Evolutionary conservation across 768 basidiomycete species (phyloP), one percentile per base, ranked within the genome.

Genomic region (Amylocystis lapponica): DNA sequence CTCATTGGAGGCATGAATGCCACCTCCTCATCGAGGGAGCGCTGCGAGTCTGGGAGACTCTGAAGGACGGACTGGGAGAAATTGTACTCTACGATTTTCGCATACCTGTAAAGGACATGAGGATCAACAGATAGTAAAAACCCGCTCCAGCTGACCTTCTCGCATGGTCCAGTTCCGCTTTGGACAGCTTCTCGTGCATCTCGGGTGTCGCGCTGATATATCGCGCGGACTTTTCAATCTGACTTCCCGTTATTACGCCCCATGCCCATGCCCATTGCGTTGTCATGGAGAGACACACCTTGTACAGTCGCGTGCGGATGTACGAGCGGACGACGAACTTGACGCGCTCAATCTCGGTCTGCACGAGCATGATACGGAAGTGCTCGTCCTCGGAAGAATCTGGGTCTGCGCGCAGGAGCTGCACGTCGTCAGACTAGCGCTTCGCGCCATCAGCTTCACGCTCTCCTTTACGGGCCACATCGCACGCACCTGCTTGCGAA

Each of bases 281-380:
- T n/a, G n/a, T n/a, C n/a, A n/a, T n/a, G n/a, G 20, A 34, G 19
- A 29, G 17, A 44, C 68, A 33, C 48, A 86, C 93, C 77, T 97
- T 97, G 70, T 75, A 81, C 39, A 95, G 62, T 46, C 93, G 72
- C 22, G 86, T 89, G 19, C 94, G 76, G 4, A 95, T 75, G 60
- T 95, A 97, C 2, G 90, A 89, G 45, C 93, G 69, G 20, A 96
- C 79, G 43, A 95, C 78, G 57, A 92, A 97, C 64, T 92, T 94
- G 54, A 91, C 88, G 31, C 94, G 79, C 59, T 97, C 93, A 52
- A 95, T 79, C 64, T 97, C 93, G 0, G 90, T 94, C 65, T 94
- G 90, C 0, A 89, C 93, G 41, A 97, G 82, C 72, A 91, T 84
- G 26, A 95, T 87, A 51, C 90, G 73, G 47, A 93, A 86, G 55